A percentile compares a stretch with the other conserved stretches of the same genome.
Evolutionary conservation across 345 rosid species (phyloP).

Genomic region (Populus davidiana): DNA sequence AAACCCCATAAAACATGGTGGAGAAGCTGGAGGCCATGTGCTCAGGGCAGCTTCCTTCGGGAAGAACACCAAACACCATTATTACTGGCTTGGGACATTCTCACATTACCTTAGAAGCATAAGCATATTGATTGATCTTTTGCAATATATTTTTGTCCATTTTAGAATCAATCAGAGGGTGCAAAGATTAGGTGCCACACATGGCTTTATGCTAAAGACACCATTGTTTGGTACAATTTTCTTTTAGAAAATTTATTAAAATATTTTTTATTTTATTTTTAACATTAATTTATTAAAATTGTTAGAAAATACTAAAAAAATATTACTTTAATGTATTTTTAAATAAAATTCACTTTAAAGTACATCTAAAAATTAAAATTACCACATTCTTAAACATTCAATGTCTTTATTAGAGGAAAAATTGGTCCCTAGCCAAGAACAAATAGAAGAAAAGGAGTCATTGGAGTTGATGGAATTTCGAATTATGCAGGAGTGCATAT

Average conservation of each 20-base stretch:
- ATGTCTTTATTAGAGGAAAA: too few relatives aligned
- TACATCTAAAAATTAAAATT: too few relatives aligned
- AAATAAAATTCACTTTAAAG: too few relatives aligned
- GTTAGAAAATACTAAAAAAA: too few relatives aligned
- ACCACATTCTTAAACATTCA: too few relatives aligned
- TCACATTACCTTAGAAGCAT: not conserved
- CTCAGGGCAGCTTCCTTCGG: constrained; percentile 15
- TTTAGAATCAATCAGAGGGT: constrained; percentile 9
- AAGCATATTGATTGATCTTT: not conserved
- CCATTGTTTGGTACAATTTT: not conserved
- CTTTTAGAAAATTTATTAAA: too few relatives aligned
- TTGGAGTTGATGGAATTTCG: not conserved
- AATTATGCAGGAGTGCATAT: not conserved
- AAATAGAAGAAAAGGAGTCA: not conserved
- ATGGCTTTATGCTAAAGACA: constrained; percentile 37
- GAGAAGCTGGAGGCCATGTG: constrained; percentile 54
- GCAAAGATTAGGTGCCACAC: constrained; percentile 27
- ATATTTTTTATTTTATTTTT: too few relatives aligned
- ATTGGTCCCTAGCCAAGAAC: not conserved
- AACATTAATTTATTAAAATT: too few relatives aligned
- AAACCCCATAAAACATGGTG: constrained; percentile 23
- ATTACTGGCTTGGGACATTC: constrained; percentile 24
- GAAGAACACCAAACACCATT: constrained; percentile 1
- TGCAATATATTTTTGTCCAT: constrained; percentile 7
- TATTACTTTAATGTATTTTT: too few relatives aligned